phyloP scores from a whole-genome alignment of 2,329 filamentous ascomycete genomes.

The Knufia petricola region DNA sequence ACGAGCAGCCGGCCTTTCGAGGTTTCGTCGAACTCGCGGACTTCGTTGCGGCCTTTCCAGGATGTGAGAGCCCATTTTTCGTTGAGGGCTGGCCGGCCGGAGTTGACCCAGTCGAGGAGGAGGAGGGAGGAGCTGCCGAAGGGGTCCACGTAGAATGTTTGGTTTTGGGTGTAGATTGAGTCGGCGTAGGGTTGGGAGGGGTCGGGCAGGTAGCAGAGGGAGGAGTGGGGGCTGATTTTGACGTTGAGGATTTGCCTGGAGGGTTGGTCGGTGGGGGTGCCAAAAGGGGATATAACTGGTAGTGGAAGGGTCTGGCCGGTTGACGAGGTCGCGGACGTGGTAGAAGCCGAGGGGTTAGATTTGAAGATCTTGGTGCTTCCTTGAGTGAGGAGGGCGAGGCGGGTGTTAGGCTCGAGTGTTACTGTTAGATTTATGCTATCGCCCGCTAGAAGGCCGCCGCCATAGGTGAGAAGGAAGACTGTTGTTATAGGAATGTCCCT shows the following conservation, averaged over 20 bases:
- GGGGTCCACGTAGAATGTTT: constrained; percentile 58
- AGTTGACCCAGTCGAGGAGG: constrained; percentile 87
- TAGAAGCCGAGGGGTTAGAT: constrained; percentile 38
- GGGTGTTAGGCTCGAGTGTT: constrained; percentile 53
- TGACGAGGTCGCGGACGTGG: constrained; percentile 5
- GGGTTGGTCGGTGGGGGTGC: constrained; percentile 15
- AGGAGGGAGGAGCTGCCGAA: constrained; percentile 53
- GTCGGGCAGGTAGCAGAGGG: constrained; percentile 65
- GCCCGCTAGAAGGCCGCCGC: constrained; percentile 81
- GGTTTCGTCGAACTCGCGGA: constrained; percentile 48
- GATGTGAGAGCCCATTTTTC: constrained; percentile 77
- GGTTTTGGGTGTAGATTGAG: constrained; percentile 74
- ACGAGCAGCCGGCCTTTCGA: constrained; percentile 54
- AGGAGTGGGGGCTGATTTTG: constrained; percentile 38
- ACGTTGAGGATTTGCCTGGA: constrained; percentile 43
- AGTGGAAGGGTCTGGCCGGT: not conserved
- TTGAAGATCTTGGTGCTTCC: constrained; percentile 97
- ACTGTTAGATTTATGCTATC: constrained; percentile 70
- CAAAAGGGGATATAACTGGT: not conserved
- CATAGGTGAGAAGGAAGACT: constrained; percentile 87
- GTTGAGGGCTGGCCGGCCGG: constrained; percentile 72
- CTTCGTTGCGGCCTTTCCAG: constrained; percentile 79
- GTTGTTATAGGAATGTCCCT: constrained; percentile 34
- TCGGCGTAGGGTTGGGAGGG: constrained; percentile 83
- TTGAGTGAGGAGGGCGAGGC: constrained; percentile 54